Evolutionary conservation across 2,329 filamentous ascomycete genomes (phyloP).

Genomic region (Venturia pyrina): DNA sequence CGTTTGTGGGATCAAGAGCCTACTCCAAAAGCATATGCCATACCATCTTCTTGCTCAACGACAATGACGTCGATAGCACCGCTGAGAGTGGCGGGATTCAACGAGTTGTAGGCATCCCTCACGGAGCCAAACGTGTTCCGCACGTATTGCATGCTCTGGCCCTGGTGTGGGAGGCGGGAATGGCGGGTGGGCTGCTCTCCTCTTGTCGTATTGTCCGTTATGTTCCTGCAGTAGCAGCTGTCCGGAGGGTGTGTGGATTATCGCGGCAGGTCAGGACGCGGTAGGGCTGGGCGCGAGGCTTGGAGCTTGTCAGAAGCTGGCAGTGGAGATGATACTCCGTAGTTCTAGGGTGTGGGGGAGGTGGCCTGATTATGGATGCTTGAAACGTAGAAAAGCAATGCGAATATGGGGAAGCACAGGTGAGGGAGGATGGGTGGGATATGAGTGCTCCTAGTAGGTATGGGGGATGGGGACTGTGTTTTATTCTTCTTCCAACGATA

Average conservation of each 20-base stretch:
- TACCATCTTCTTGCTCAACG: constrained; percentile 89
- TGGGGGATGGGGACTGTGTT: not conserved
- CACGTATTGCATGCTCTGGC: constrained; percentile 79
- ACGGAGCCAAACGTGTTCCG: constrained; percentile 90
- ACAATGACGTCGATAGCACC: constrained; percentile 99
- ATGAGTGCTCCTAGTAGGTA: not conserved
- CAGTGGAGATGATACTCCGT: too few relatives aligned
- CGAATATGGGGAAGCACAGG: not conserved
- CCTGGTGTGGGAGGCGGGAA: constrained; percentile 11
- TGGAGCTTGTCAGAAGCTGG: not conserved
- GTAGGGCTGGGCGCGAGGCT: not conserved
- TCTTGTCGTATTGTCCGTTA: not conserved
- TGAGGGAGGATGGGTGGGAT: not conserved
- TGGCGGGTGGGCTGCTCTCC: not conserved
- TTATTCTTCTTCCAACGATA: not conserved
- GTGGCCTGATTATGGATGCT: too few relatives aligned
- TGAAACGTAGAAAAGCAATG: not conserved
- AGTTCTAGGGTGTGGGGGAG: too few relatives aligned
- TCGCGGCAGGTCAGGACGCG: not conserved
- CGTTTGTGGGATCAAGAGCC: not conserved
- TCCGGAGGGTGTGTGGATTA: not conserved
- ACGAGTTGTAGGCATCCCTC: constrained; percentile 98
- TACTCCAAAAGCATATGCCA: constrained; percentile 17
- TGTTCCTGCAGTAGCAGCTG: constrained; percentile 1
- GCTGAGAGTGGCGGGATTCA: constrained; percentile 94